Evolutionary conservation across 805 yeast genomes (phyloP), one percentile per base, ranked within the genome.

Genomic region (Kurtzmaniella cleridarum): DNA sequence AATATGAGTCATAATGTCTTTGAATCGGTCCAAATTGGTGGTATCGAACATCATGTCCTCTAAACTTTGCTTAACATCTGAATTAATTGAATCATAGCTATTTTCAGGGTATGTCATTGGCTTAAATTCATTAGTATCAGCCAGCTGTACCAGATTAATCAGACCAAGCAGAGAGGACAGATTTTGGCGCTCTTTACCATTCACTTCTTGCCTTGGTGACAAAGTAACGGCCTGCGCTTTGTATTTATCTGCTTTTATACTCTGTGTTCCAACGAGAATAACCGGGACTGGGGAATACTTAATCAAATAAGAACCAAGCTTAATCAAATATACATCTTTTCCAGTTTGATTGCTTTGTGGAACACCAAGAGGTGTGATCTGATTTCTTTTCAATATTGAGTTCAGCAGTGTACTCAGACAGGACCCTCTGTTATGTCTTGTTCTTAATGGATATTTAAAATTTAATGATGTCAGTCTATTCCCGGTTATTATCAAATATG

Each of bases 251-350:
- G 26, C 47, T 27, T 34, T 8, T 20, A 5, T 20, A 20, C 24
- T 20, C 8, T 20, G 24, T 5, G 54, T 62, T 6, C 71, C 71
- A 6, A 64, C 66, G 29, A 66, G 38, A 2, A 68, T 50, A 27
- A 64, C 64, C 0, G 74, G 74, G 2, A 65, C 56, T 0, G 68
- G 49, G 5, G 69, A 60, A 44, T 68, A 66, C 36, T 65, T 64
- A 28, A 68, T 47, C 34, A 63, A 43, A 44, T 64, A 68, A 26
- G 69, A 62, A 11, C 64, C 54, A 27, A 66, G 50, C 42, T 64
- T 66, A 34, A 68, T 49, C 37, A 67, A 47, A 38, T 49, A 65
- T 35, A 54, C 57, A 30, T 56, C 57, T 14, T 47, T 33, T 5
- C 29, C 36, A 20, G 9, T 33, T 5, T 27, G 10, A 27, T 4